A percentile compares a stretch with the other conserved stretches of the same genome.
Evolutionary conservation across 2,329 filamentous ascomycete genomes (phyloP).

Genomic region (Nothophaeocryptopus gaeumannii): DNA sequence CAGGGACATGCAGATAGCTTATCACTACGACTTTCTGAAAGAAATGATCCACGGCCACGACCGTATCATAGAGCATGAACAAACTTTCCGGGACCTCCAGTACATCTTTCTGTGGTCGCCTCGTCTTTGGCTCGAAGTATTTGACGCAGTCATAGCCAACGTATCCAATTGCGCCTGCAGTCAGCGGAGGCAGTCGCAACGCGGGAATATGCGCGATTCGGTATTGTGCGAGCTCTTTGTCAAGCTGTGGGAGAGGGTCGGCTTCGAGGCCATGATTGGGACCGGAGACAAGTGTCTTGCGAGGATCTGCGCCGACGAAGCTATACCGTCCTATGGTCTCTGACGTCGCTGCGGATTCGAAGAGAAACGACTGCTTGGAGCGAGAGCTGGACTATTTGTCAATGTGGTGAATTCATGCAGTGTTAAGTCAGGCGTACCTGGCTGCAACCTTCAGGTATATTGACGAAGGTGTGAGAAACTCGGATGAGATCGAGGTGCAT

Average conservation of each 20-base stretch:
- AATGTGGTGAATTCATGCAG: background rate
- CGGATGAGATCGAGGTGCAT: conserved; percentile 81
- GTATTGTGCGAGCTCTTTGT: conserved; percentile 74
- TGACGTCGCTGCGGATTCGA: conserved; percentile 87
- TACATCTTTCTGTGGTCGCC: conserved; percentile 76
- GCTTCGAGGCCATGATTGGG: conserved; percentile 78
- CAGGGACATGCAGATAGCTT: conserved; percentile 73
- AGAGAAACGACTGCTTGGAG: conserved; percentile 84
- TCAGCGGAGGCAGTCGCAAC: conserved; percentile 77
- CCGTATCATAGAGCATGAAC: conserved; percentile 95
- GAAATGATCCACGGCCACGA: conserved; percentile 92
- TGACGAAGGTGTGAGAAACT: conserved; percentile 89
- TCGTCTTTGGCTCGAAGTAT: conserved; percentile 98
- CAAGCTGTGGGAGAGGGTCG: conserved; percentile 80
- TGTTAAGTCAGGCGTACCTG: conserved; percentile 52
- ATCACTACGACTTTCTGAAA: conserved; percentile 90
- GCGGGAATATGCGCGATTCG: conserved; percentile 81
- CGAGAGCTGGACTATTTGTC: conserved; percentile 44
- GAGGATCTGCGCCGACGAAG: conserved; percentile 79
- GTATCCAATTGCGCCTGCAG: conserved; percentile 91
- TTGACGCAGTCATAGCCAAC: conserved; percentile 96
- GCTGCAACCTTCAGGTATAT: conserved; percentile 89
- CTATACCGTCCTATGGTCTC: conserved; percentile 93
- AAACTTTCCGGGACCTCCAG: conserved; percentile 86
- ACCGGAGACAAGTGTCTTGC: conserved; percentile 82